A percentile compares a stretch with the other conserved stretches of the same genome.
These are phyloP conservation scores for Boechera stricta DNA, from an alignment of 345 rosid genomes.

Conservation along the genomic window DNA sequence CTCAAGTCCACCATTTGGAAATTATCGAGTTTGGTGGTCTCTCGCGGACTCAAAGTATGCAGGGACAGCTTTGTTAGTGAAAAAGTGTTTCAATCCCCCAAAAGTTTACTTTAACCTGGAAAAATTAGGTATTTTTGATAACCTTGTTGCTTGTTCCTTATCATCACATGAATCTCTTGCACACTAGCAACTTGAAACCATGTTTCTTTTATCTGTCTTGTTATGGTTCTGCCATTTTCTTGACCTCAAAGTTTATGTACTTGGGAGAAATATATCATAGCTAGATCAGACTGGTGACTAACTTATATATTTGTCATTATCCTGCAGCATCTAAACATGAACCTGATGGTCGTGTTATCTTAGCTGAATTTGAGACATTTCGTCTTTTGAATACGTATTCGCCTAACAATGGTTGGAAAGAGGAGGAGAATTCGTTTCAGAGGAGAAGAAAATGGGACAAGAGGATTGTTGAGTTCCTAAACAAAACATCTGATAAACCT, in stretches of 20 bases:
- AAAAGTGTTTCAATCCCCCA: constrained; percentile 70
- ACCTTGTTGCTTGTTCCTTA: constrained; percentile 23
- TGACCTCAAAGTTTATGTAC: constrained; percentile 14
- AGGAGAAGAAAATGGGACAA: constrained; percentile 99
- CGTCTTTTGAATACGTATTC: constrained; percentile 80
- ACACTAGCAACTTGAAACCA: not conserved
- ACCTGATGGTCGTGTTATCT: constrained; percentile 92
- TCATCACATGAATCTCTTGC: constrained; percentile 2
- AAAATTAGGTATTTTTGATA: constrained; percentile 57
- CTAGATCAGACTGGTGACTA: not conserved
- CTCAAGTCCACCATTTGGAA: constrained; percentile 73
- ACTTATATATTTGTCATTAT: constrained; percentile 19
- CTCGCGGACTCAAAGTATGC: constrained; percentile 97
- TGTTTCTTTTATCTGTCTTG: constrained; percentile 4
- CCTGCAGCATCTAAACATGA: constrained; percentile 79
- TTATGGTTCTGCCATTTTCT: not conserved
- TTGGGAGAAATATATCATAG: not conserved
- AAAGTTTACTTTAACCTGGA: constrained; percentile 79
- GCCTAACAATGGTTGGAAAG: constrained; percentile 99
- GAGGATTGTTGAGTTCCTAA: constrained; percentile 74
- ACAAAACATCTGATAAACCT: constrained; percentile 74
- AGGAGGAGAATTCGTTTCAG: constrained; percentile 85
- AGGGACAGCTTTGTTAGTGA: constrained; percentile 88
- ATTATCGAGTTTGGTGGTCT: constrained; percentile 92
- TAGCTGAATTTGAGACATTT: constrained; percentile 83